Conservation (phyloP, 768 basidiomycete species). For the Termitomyces sp. region DNA sequence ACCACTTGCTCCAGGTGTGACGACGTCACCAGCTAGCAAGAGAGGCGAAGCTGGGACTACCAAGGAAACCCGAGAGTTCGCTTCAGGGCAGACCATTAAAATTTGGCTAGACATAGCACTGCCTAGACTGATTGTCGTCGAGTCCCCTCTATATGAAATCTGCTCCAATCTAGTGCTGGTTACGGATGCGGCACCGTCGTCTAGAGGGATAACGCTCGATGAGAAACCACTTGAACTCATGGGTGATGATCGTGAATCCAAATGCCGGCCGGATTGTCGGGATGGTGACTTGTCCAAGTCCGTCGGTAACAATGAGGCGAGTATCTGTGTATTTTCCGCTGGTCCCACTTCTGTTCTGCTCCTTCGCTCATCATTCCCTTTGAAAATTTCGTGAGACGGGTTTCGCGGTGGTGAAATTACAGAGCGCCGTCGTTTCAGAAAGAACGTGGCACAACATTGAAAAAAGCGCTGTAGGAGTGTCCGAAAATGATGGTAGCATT, state of each 20-base stretch:
- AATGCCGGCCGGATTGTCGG: background rate
- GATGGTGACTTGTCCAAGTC: background rate
- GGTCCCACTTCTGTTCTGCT: background rate
- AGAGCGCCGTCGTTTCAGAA: background rate
- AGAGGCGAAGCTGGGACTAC: background rate
- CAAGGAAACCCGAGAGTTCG: background rate
- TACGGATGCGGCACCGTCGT: background rate
- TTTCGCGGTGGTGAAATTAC: background rate
- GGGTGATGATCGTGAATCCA: background rate
- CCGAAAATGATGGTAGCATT: background rate
- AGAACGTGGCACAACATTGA: background rate
- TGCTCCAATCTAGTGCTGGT: background rate
- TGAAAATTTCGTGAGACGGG: background rate
- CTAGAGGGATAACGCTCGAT: constrained; percentile 2
- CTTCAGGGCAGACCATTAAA: background rate
- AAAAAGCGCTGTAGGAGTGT: background rate
- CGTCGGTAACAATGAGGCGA: background rate
- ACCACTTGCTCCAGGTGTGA: background rate
- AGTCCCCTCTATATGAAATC: background rate
- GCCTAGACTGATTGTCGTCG: background rate
- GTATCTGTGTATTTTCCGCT: background rate
- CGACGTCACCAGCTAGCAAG: background rate
- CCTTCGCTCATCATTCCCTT: background rate
- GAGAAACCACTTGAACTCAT: background rate
- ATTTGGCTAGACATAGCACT: constrained; percentile 4